phyloP scores from a whole-genome alignment of 1,284 basidiomycete species.

The Tylopilus orsonianus region DNA sequence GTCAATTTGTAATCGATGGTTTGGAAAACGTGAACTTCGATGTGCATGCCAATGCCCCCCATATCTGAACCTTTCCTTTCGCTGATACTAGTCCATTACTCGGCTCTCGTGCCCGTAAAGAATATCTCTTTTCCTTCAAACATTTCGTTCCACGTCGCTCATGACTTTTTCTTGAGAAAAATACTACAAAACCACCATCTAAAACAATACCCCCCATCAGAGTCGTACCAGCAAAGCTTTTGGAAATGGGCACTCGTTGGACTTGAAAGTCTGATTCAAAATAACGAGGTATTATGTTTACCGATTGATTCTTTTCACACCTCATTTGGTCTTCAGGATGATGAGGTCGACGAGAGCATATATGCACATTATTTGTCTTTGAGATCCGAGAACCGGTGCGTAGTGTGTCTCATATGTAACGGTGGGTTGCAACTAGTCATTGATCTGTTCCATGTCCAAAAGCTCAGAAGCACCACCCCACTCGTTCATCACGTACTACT shows the following conservation, averaged over 20 bases:
- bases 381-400: conserved; percentile 40
- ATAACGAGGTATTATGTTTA: conserved; percentile 42
- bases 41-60: not conserved
- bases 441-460: conserved; percentile 1
- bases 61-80: conserved; percentile 29
- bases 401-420: conserved; percentile 12
- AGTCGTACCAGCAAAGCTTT: conserved; percentile 58
- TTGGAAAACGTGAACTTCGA: not conserved
- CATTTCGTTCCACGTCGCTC: conserved; percentile 38
- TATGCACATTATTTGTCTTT: conserved; percentile 59
- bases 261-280: conserved; percentile 46
- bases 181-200: conserved; percentile 56
- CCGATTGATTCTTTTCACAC: not conserved
- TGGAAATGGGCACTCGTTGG: conserved; percentile 68
- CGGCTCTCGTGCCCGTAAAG: conserved; percentile 49
- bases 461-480: conserved; percentile 40
- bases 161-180: conserved; percentile 52
- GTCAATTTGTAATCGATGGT: no score
- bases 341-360: conserved; percentile 62
- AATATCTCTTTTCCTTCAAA: conserved; percentile 40
- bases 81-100: conserved; percentile 50
- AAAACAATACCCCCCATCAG: conserved; percentile 56
- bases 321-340: conserved; percentile 38
- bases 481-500: conserved; percentile 68
- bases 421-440: conserved; percentile 25